Evolutionary conservation across 768 basidiomycete species (phyloP), one percentile per base, ranked within the genome.

Genomic region (Lyophyllum decastes): DNA sequence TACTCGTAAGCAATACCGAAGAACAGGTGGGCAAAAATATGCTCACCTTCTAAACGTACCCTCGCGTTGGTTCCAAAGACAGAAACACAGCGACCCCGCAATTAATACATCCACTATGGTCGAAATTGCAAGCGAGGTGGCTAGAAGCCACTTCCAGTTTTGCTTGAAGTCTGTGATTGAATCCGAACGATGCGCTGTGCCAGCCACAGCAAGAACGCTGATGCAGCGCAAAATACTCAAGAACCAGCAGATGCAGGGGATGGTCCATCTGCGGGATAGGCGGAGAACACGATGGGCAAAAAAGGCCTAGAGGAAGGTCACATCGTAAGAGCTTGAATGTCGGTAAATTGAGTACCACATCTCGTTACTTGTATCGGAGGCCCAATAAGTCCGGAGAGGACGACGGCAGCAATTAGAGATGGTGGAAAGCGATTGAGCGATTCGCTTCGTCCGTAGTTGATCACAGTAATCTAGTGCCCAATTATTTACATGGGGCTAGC

Each of bases 41-140:
- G 49, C 24, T 35, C 17, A 50, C 48, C 25, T 21, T 25, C 14
- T 22, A 27, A 50, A 49, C 24, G 24, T 27, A 17, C 16, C 25
- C 21, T 21, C 30, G 16, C 47, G 45, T 43, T 27, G 33, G 35
- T 41, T 16, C 8, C 24, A 56, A 2, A 56, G 41, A 49, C 49
- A 50, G 43, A 35, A 56, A 21, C 55, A 56, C 40, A 50, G 24
- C 3, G 55, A 56, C 11, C 21, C 55, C 19, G 55, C 48, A 43
- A 56, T 56, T 25, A 50, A 44, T 4, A 49, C 27, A 33, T 55
- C 58, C 2, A 55, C 46, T 34, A 27, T 11, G 2, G 30, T 38
- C 12, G 58, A 59, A 38, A 59, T 59, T 7, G 41, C 41, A 24
- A 59, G 58, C 2, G 58, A 59, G 16, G 11, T 38, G 35, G 14